These are phyloP conservation scores for Colletotrichum agaves DNA, from an alignment of 2,329 filamentous ascomycete species.

Conservation along the genomic window DNA sequence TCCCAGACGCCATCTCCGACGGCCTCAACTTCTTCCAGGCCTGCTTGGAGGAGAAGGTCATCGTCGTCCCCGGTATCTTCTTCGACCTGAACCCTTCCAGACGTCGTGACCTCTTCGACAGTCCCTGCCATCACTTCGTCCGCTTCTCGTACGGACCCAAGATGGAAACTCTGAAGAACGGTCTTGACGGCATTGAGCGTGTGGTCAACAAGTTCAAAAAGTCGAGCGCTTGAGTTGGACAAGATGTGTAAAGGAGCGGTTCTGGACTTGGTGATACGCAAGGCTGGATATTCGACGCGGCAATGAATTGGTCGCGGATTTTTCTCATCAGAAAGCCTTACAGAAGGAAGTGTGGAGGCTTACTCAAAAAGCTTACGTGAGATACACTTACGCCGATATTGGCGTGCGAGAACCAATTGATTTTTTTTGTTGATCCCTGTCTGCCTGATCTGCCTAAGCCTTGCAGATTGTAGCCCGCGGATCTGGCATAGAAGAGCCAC, in stretches of 20 bases:
- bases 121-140: slow-evolving; percentile 92
- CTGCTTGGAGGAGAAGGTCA: slow-evolving; percentile 92
- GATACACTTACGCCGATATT: not conserved
- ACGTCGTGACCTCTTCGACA: slow-evolving; percentile 91
- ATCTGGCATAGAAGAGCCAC: too few relatives aligned
- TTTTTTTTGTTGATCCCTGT: not conserved
- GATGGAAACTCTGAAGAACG: slow-evolving; percentile 81
- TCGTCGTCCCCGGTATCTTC: slow-evolving; percentile 97
- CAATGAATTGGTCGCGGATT: not conserved
- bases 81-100: slow-evolving; percentile 95
- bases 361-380: not conserved
- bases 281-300: not conserved
- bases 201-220: slow-evolving; percentile 72
- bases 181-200: slow-evolving; percentile 85
- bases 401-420: not conserved
- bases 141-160: slow-evolving; percentile 85
- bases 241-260: not conserved
- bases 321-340: not conserved
- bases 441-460: too few relatives aligned
- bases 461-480: too few relatives aligned
- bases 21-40: slow-evolving; percentile 97
- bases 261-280: not conserved
- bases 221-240: slow-evolving; percentile 1
- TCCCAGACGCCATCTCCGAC: slow-evolving; percentile 87
- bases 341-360: too few relatives aligned